phyloP scores from a whole-genome alignment of 257 asterid genomes.

The Solanum arcanum region DNA sequence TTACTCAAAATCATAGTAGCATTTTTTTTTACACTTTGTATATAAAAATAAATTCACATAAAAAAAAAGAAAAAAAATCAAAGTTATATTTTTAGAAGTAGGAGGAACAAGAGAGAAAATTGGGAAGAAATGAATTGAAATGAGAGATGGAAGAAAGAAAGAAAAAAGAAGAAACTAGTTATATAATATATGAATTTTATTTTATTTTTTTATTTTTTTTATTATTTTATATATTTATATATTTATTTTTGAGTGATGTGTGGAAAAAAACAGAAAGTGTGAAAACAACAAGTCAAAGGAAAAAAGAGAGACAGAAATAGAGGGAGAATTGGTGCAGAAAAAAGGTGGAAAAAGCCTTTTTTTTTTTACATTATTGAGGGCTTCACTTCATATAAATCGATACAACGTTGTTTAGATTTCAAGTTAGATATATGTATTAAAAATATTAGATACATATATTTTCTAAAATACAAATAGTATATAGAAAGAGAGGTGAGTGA shows the following conservation, averaged over 20 bases:
- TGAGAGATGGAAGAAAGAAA: neutral
- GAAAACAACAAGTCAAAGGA: conserved; percentile 58
- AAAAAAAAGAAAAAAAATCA: neutral
- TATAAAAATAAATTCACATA: neutral
- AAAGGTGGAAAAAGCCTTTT: neutral
- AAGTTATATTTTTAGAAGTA: neutral
- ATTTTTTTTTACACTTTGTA: neutral
- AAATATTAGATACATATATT: no score
- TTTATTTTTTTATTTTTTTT: neutral
- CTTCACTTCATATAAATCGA: neutral
- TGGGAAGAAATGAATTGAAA: neutral
- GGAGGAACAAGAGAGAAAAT: neutral
- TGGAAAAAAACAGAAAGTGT: neutral
- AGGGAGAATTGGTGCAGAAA: neutral
- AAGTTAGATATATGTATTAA: no score
- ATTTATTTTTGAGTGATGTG: neutral
- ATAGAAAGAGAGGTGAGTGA: neutral
- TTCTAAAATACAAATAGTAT: no score
- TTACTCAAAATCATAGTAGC: neutral
- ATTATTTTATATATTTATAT: no score
- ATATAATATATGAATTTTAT: neutral
- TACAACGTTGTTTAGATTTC: no score
- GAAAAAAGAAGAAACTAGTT: neutral
- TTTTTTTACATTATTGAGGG: neutral
- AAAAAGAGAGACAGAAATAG: conserved; percentile 23